phyloP scores from a whole-genome alignment of 2,329 filamentous ascomycete species.

The Aureobasidium sp. region DNA sequence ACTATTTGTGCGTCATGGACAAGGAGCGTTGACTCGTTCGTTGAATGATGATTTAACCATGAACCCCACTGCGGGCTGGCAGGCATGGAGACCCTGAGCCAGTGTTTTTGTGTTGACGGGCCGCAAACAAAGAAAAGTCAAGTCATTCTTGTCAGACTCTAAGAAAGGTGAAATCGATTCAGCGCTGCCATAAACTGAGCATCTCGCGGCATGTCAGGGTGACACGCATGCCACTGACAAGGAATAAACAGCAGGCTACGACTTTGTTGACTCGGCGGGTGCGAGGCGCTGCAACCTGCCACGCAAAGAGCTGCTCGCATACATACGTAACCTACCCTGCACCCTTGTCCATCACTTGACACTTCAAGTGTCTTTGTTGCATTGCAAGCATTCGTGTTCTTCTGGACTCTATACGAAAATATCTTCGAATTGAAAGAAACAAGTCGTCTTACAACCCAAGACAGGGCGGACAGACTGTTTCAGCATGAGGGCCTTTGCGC shows the following conservation, averaged over 20 bases:
- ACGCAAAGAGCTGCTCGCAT: neutral
- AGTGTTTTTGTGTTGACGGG: neutral
- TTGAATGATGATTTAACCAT: neutral
- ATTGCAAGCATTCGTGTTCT: no score
- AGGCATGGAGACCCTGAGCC: neutral
- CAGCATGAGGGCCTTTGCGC: constrained; percentile 15
- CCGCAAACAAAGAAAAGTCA: neutral
- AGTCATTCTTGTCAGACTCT: neutral
- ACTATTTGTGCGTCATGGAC: neutral
- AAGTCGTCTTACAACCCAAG: neutral
- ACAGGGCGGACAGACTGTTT: neutral
- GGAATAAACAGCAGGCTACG: neutral
- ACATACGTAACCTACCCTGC: neutral
- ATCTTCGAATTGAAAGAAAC: neutral
- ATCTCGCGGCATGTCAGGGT: neutral
- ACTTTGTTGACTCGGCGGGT: neutral
- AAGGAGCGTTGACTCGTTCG: neutral
- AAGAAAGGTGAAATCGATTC: neutral
- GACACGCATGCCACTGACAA: neutral
- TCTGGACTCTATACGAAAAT: no score
- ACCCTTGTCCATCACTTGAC: no score
- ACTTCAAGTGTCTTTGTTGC: no score
- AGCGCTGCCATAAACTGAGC: neutral
- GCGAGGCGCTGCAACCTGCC: neutral
- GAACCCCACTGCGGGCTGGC: neutral